Evolutionary conservation across 164 flowering plant genomes (phyloP).

Genomic region (Euptelea pleiosperma): DNA sequence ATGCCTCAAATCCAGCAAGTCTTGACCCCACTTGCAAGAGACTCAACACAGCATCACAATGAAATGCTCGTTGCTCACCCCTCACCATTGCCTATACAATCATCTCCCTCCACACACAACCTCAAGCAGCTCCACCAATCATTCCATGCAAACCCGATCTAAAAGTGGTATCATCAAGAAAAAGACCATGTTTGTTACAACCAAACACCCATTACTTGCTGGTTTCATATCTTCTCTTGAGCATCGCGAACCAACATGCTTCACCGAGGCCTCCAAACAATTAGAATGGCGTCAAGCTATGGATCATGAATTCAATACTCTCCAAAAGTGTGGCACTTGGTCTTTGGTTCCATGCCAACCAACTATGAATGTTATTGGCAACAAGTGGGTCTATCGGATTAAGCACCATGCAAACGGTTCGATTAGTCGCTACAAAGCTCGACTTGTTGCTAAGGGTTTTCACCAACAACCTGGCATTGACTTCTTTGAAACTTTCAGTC

Average conservation of each 20-base stretch:
- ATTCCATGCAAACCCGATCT: background rate
- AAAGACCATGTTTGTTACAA: background rate
- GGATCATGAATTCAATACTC: background rate
- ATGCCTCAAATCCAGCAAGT: background rate
- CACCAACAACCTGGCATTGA: background rate
- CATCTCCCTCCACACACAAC: background rate
- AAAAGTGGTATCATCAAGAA: no score
- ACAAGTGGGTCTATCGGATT: no score
- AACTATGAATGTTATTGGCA: background rate
- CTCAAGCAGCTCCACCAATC: background rate
- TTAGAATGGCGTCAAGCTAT: background rate
- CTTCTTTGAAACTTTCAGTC: background rate
- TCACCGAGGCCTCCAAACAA: no score
- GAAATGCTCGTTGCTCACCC: no score
- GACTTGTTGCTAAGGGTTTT: background rate
- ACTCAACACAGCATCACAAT: background rate
- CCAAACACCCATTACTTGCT: background rate
- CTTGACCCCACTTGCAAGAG: background rate
- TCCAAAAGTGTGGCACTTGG: no score
- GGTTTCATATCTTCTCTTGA: background rate
- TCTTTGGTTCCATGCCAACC: background rate
- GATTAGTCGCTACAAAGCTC: background rate
- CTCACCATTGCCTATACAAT: no score
- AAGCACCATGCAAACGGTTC: background rate
- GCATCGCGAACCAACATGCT: no score